These are phyloP conservation scores for Rhypophila decipiens DNA, from an alignment of 495 filamentous ascomycete species.

Conservation along the genomic window DNA sequence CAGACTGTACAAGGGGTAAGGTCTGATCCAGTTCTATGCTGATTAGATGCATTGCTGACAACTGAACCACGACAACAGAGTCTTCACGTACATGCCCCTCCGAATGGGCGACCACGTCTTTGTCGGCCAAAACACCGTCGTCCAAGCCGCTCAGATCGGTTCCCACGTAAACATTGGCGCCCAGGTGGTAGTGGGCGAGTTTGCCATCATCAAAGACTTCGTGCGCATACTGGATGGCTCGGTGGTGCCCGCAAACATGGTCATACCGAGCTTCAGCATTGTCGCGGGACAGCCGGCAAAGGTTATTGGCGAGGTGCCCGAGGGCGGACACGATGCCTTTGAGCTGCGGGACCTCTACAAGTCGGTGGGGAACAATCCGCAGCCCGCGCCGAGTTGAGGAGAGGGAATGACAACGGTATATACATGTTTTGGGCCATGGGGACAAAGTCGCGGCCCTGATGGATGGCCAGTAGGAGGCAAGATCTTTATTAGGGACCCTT, in stretches of 20 bases:
- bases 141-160: slow-evolving; percentile 74
- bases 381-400: too few relatives aligned
- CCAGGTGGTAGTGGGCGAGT: slow-evolving; percentile 67
- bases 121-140: slow-evolving; percentile 63
- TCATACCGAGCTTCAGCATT: slow-evolving; percentile 81
- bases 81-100: slow-evolving; percentile 71
- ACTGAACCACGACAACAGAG: too few relatives aligned
- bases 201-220: slow-evolving; percentile 87
- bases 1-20: slow-evolving; percentile 62
- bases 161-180: slow-evolving; percentile 78
- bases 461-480: too few relatives aligned
- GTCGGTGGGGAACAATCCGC: slow-evolving; percentile 45
- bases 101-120: slow-evolving; percentile 92
- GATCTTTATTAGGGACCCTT: too few relatives aligned
- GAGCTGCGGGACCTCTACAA: slow-evolving; percentile 52
- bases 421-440: too few relatives aligned
- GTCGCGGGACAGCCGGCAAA: slow-evolving; percentile 77
- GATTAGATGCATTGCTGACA: too few relatives aligned
- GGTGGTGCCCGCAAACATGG: slow-evolving; percentile 79
- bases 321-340: slow-evolving; percentile 60
- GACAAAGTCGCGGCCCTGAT: too few relatives aligned
- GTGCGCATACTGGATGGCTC: slow-evolving; percentile 75
- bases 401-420: too few relatives aligned
- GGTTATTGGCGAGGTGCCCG: slow-evolving; percentile 79
- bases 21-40: too few relatives aligned